Conservation (phyloP, 2,329 filamentous ascomycete genomes). For the Trichoderma pleuroti region DNA sequence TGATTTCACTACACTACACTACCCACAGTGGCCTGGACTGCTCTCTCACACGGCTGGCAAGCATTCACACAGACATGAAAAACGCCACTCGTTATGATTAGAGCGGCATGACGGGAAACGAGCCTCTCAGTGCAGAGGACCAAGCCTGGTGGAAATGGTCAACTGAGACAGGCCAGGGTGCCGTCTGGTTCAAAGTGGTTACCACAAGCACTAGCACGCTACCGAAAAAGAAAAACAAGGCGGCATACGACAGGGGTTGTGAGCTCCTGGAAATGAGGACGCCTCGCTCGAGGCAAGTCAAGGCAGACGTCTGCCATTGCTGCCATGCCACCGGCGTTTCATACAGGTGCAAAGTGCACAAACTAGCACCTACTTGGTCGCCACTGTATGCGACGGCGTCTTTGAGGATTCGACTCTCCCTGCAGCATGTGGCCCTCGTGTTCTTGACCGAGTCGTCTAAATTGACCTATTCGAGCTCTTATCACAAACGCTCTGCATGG, state of each 20-base stretch:
- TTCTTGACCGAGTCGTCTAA: not conserved
- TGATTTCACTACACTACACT: not conserved
- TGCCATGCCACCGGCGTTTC: not conserved
- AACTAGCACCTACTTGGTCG: not conserved
- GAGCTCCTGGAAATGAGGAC: not conserved
- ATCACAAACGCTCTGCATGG: conserved; percentile 4
- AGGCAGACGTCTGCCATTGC: not conserved
- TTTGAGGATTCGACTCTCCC: not conserved
- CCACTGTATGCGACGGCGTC: not conserved
- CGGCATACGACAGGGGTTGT: conserved; percentile 1
- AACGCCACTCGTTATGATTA: not conserved
- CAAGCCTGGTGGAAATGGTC: not conserved
- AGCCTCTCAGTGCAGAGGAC: not conserved
- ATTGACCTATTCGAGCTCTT: not conserved
- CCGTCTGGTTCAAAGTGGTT: not conserved
- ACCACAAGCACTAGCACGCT: not conserved
- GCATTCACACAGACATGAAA: not conserved
- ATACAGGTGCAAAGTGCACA: not conserved
- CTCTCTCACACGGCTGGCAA: not conserved
- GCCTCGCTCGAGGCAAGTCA: not conserved
- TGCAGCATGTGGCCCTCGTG: not conserved
- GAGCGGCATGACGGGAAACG: not conserved
- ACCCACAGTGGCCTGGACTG: not conserved
- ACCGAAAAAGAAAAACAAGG: not conserved
- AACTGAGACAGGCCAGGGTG: not conserved